A percentile compares a stretch with the other conserved stretches of the same genome.
phyloP scores from a whole-genome alignment of 202 grass and related monocot species.

The Hordeum pubiflorum region DNA sequence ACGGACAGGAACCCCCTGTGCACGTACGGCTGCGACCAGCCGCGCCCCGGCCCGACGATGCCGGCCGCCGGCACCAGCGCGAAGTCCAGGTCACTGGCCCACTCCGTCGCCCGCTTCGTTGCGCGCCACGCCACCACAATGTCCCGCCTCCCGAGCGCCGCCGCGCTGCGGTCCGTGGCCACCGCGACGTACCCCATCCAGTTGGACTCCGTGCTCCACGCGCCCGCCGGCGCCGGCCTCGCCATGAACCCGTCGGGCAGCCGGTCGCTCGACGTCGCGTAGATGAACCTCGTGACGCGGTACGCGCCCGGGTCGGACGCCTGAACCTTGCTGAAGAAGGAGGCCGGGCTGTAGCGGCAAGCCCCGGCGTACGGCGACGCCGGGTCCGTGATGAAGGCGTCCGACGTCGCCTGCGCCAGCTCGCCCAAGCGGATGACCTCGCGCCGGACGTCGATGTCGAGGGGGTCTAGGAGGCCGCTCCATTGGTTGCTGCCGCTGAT shows the following conservation, averaged over 20 bases:
- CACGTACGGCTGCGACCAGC: slow-evolving; percentile 37
- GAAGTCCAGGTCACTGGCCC: slow-evolving; percentile 61
- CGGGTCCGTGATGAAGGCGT: slow-evolving; percentile 54
- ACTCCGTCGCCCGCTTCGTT: slow-evolving; percentile 57
- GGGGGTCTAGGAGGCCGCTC: slow-evolving; percentile 44
- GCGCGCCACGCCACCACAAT: slow-evolving; percentile 78
- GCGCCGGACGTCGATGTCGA: slow-evolving; percentile 58
- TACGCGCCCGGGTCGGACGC: slow-evolving; percentile 35
- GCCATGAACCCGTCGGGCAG: slow-evolving; percentile 32
- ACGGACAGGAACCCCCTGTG: slow-evolving; percentile 67
- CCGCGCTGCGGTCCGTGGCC: slow-evolving; percentile 43
- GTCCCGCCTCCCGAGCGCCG: slow-evolving; percentile 55
- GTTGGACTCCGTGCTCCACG: slow-evolving; percentile 52
- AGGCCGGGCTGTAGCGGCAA: slow-evolving; percentile 32
- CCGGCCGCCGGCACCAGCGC: slow-evolving; percentile 40
- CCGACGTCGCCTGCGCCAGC: slow-evolving; percentile 66
- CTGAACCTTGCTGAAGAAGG: slow-evolving; percentile 43
- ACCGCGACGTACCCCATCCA: slow-evolving; percentile 88
- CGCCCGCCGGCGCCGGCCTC: slow-evolving; percentile 1
- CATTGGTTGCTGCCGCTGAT: slow-evolving; percentile 40
- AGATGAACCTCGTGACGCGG: slow-evolving; percentile 55
- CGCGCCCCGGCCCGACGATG: slow-evolving; percentile 32
- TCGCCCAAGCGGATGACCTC: slow-evolving; percentile 61
- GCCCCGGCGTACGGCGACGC: slow-evolving; percentile 55
- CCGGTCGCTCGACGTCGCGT: slow-evolving; percentile 46